These are phyloP conservation scores for Dimargaris verticillata DNA, from an alignment of 192 early-diverging fungal genomes.

Conservation along the genomic window DNA sequence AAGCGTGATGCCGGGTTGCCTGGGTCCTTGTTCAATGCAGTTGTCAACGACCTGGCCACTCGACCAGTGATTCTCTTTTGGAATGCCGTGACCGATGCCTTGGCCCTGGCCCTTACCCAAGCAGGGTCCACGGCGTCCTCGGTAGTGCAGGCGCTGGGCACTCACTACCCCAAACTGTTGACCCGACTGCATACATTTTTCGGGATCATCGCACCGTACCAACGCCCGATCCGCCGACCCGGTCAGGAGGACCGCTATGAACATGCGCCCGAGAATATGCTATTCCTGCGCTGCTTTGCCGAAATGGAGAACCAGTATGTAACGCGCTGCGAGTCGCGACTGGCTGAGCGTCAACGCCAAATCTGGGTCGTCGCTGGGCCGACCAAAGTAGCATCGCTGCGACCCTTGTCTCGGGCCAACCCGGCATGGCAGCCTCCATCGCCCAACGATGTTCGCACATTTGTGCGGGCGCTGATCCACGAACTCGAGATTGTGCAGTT, in stretches of 20 bases:
- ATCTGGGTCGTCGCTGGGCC: no score
- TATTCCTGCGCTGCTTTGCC: background rate
- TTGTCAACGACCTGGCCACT: background rate
- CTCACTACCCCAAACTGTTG: slow-evolving; percentile 2
- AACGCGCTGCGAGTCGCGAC: background rate
- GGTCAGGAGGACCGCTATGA: slow-evolving; percentile 4
- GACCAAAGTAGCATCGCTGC: no score
- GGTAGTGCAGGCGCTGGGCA: background rate
- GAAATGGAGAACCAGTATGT: background rate
- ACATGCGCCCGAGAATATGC: slow-evolving; percentile 3
- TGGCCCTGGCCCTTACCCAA: background rate
- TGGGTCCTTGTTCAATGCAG: background rate
- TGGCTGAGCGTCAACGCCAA: background rate
- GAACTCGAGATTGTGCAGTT: slow-evolving; percentile 6
- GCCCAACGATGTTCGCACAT: no score
- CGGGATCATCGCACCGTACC: background rate
- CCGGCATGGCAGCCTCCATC: no score
- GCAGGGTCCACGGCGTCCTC: background rate
- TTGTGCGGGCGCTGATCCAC: background rate
- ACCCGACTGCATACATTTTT: slow-evolving; percentile 3
- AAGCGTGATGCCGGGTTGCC: background rate
- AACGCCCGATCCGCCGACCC: background rate
- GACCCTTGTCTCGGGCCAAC: no score
- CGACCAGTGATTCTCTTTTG: background rate
- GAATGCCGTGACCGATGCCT: background rate